Conservation (phyloP, 495 filamentous ascomycete genomes). For the Xylaria intraflava region DNA sequence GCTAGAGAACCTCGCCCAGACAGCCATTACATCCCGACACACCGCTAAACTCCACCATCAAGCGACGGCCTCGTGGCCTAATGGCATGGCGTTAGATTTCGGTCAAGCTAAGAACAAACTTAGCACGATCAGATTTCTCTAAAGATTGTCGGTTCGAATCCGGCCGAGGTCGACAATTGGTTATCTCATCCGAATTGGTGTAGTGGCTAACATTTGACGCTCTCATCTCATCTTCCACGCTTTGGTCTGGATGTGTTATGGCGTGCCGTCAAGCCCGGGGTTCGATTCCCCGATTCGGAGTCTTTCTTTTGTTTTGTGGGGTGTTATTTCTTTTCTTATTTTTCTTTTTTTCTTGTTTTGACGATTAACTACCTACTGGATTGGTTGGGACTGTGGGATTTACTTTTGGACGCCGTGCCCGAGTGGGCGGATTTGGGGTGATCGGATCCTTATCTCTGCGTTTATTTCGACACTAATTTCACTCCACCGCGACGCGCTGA, state of each 20-base stretch:
- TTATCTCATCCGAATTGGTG: slow-evolving; percentile 25
- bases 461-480: too few relatives aligned
- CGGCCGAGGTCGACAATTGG: slow-evolving; percentile 7
- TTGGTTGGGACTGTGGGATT: too few relatives aligned
- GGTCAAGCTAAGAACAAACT: neutral
- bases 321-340: neutral
- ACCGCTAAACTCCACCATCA: neutral
- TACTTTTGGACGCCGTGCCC: too few relatives aligned
- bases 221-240: slow-evolving; percentile 12
- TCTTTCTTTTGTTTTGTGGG: too few relatives aligned
- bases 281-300: slow-evolving; percentile 37
- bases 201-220: slow-evolving; percentile 33
- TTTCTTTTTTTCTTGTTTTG: neutral
- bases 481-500: too few relatives aligned
- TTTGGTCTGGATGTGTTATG: neutral
- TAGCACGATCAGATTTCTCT: slow-evolving; percentile 1
- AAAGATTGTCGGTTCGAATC: slow-evolving; percentile 15
- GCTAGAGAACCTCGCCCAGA: too few relatives aligned
- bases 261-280: slow-evolving; percentile 29
- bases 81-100: slow-evolving; percentile 14
- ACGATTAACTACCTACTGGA: too few relatives aligned
- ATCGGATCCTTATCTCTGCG: too few relatives aligned
- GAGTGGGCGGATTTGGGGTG: too few relatives aligned
- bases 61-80: slow-evolving; percentile 10
- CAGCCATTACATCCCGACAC: too few relatives aligned